Base-by-base conservation (phyloP, 441 rosid genomes). In the Gossypium schwendimanii region DNA sequence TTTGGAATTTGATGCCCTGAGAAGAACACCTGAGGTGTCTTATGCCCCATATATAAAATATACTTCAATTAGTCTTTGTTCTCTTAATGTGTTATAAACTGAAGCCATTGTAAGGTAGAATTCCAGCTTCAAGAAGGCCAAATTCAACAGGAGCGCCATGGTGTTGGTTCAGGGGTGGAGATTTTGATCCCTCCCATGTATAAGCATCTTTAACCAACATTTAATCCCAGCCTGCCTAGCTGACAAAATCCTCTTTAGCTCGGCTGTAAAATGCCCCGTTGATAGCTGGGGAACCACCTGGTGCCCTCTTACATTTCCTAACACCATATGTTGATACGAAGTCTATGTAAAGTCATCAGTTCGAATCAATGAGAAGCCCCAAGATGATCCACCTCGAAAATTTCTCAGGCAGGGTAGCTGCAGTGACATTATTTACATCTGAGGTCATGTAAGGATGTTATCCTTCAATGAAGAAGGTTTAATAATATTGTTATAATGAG, bases 101-200 rank as follows among this genome's bases (percentile, higher is more conserved):
- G 9, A 33, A 33, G 41, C 9, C 9, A 33, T 33, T 33, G 9
- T 1, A 33, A 85, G 12, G 96, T 45, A 78, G 69, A 71, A 93
- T 73, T 11, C 97, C 94, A 5, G 92, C 88, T 85, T 88, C 93
- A 54, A 91, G 88, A 63, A 91, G 83, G 17, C 88, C 89, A 31
- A 84, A 87, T 58, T 83, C 80, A 28, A 50, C 18, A n/a, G 41
- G 41, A 33, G 9, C 8, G 41, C 41, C 41, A 33, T 33, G 41
- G 41, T 33, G 41, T 33, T 33, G 41, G 41, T 33, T 33, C 41
- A 33, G 9, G 41, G 9, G 41, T 33, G 41, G 9, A 6, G 9
- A 33, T 33, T 33, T 33, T 33, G 9, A 33, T 33, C 41, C 41
- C 9, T 33, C 41, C 41, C 41, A 33, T 33, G 41, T 36, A 6